These are phyloP conservation scores for Coleophoma eucalyptorum DNA, from an alignment of 2,329 filamentous ascomycete genomes.

Conservation along the genomic window DNA sequence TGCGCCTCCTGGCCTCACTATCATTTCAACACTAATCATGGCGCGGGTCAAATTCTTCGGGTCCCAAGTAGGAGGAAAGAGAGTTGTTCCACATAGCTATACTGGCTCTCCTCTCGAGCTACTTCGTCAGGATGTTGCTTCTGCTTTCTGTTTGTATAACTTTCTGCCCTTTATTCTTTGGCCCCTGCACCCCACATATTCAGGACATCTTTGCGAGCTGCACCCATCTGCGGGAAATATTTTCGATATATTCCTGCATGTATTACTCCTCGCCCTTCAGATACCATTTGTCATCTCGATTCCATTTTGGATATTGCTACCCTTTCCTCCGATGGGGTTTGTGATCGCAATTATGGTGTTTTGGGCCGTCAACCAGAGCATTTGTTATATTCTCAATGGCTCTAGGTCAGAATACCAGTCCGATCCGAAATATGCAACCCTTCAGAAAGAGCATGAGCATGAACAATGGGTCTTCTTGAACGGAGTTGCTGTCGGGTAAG, in stretches of 20 bases:
- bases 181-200: conserved; percentile 49
- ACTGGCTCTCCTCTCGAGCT: conserved; percentile 39
- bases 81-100: conserved; percentile 58
- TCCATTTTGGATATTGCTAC: conserved; percentile 44
- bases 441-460: conserved; percentile 40
- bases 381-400: conserved; percentile 54
- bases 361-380: conserved; percentile 41
- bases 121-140: conserved; percentile 32
- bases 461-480: conserved; percentile 83
- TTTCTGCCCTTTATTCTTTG: conserved; percentile 56
- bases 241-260: conserved; percentile 53
- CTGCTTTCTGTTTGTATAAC: conserved; percentile 28
- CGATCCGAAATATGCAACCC: conserved; percentile 47
- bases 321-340: conserved; percentile 41
- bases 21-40: too few relatives aligned
- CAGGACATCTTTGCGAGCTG: conserved; percentile 59
- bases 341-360: conserved; percentile 35
- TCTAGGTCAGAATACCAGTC: conserved; percentile 43
- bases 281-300: conserved; percentile 55
- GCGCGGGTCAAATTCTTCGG: conserved; percentile 39
- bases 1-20: too few relatives aligned
- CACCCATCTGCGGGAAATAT: conserved; percentile 54
- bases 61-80: conserved; percentile 53
- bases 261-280: conserved; percentile 56
- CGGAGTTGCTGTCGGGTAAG: conserved; percentile 61